Evolutionary conservation across 2,329 filamentous ascomycete species (phyloP), one percentile per base, ranked within the genome.

Genomic region (Domatiomyces catenatus): DNA sequence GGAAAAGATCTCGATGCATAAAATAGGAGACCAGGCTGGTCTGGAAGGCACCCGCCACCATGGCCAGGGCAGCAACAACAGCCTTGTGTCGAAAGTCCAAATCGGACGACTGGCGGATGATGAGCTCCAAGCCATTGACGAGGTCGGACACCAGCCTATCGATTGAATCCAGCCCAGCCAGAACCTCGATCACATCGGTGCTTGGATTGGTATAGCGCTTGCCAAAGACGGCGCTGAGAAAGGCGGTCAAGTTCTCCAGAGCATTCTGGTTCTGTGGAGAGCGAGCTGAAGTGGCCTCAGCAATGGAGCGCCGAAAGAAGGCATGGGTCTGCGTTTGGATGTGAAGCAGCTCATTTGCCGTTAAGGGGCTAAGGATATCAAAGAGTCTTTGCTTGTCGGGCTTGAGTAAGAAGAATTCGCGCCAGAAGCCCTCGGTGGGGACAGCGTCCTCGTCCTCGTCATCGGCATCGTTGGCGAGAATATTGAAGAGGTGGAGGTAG

Each of bases 161-260:
- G 47, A 94, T 84, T 59, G 87, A 77, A 69, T 95, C 84, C 48
- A 98, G 77, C 5, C 92, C 92, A 3, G 89, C 86, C 47, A 98
- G 75, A 32, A 96, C 76, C 51, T 83, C 81, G 62, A 98, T 94
- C 59, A 95, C 84, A 67, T 96, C 92, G 47, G 92, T 92, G 66
- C 88, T 95, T 5, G 89, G 86, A 61, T 95, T 95, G 20, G 86
- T 88, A 66, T 94, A 98, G 65, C 84, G 87, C 69, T 96, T 98
- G 52, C 79, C 78, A 54, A 96, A 73, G 17, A 94, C 76, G 50
- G 81, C 80, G 47, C 83, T 81, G 63, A 98, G 76, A 67, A 96
- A 95, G 46, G 85, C 81, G 66, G 84, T 88, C 63, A 96, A 76
- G 54, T 89, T 96, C 86, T 96, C 88, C 53, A 95, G 77, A 50